A percentile compares a stretch with the other conserved stretches of the same genome.
These are phyloP conservation scores for Cephalotrichum gorgonifer DNA, from an alignment of 2,329 filamentous ascomycete species.

Conservation along the genomic window DNA sequence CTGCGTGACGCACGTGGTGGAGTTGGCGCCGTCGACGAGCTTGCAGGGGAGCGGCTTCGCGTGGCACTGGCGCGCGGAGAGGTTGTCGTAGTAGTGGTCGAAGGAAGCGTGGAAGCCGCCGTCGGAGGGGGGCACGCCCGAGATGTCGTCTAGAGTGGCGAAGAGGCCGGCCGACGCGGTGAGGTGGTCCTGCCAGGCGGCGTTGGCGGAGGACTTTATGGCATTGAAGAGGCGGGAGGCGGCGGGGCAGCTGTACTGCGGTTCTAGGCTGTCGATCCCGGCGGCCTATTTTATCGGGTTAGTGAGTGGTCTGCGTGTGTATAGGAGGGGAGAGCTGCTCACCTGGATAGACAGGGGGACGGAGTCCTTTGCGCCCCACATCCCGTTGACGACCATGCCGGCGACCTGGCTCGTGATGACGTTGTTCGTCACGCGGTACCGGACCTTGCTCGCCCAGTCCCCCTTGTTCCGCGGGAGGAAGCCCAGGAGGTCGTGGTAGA, in stretches of 20 bases:
- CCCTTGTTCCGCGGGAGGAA: conserved; percentile 48
- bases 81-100: conserved; percentile 80
- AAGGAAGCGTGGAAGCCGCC: conserved; percentile 58
- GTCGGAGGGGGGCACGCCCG: conserved; percentile 47
- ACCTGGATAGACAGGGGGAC: conserved; percentile 36
- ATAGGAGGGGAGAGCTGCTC: not conserved
- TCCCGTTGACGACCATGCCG: conserved; percentile 61
- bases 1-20: conserved; percentile 50
- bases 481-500: conserved; percentile 59
- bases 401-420: conserved; percentile 74
- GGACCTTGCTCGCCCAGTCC: conserved; percentile 33
- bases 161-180: conserved; percentile 44
- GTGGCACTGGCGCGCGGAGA: conserved; percentile 71
- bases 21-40: conserved; percentile 30
- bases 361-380: conserved; percentile 39
- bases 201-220: conserved; percentile 33
- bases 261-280: conserved; percentile 63
- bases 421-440: conserved; percentile 71
- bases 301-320: not conserved
- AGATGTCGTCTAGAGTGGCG: conserved; percentile 52
- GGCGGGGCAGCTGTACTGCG: conserved; percentile 54
- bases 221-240: conserved; percentile 30
- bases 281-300: conserved; percentile 25
- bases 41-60: conserved; percentile 61
- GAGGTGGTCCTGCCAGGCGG: conserved; percentile 55